Evolutionary conservation across 768 basidiomycete species (phyloP).

Genomic region (Saitozyma podzolica): DNA sequence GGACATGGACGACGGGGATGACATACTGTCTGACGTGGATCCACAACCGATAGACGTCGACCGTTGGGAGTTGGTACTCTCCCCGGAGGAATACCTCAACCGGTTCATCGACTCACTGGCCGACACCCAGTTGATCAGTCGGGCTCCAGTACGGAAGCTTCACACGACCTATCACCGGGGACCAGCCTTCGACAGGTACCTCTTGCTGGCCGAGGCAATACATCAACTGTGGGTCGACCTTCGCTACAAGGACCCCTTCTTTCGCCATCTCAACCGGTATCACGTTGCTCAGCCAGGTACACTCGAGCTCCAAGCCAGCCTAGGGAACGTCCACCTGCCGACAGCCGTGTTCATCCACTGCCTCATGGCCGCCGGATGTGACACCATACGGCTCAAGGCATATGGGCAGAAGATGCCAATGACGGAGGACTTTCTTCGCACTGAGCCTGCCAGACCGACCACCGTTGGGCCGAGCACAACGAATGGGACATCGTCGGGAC

Average conservation of each 20-base stretch:
- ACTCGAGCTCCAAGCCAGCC: slow-evolving; percentile 11
- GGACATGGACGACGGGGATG: too few relatives aligned
- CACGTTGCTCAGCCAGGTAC: slow-evolving; percentile 10
- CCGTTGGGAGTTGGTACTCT: slow-evolving; percentile 16
- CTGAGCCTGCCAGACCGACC: slow-evolving; percentile 18
- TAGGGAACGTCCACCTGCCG: slow-evolving; percentile 10
- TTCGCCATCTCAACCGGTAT: slow-evolving; percentile 8
- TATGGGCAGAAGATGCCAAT: slow-evolving; percentile 9
- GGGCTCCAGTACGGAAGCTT: not conserved
- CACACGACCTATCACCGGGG: too few relatives aligned
- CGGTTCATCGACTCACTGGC: slow-evolving; percentile 8
- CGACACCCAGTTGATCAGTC: slow-evolving; percentile 9
- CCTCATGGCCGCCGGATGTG: slow-evolving; percentile 9
- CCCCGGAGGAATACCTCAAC: not conserved
- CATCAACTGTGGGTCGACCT: slow-evolving; percentile 21
- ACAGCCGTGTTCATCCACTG: slow-evolving; percentile 20
- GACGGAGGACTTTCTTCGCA: not conserved
- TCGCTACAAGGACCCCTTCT: slow-evolving; percentile 9
- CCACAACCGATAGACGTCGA: slow-evolving; percentile 10
- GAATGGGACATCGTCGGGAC: slow-evolving; percentile 8
- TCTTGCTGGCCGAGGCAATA: slow-evolving; percentile 10
- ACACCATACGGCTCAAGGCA: slow-evolving; percentile 15
- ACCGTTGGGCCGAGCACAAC: not conserved
- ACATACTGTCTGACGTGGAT: too few relatives aligned
- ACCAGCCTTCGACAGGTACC: slow-evolving; percentile 9